Base-by-base conservation (phyloP, 1,284 basidiomycete genomes). In the Blastosporella zonata region DNA sequence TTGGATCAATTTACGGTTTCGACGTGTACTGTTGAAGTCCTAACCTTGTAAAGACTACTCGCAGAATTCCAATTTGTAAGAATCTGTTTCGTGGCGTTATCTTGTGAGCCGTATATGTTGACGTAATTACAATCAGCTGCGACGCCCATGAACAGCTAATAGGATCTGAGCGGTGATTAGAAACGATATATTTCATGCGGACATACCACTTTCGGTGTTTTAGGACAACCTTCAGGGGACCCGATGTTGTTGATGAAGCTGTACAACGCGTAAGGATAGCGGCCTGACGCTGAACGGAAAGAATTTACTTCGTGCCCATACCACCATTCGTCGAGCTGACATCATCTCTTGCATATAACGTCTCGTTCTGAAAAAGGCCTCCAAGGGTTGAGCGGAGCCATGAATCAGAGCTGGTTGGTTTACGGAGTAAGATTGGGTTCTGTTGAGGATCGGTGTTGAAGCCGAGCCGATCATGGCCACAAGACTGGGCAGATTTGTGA, bases 41-140 rank as follows among this genome's bases (percentile, higher is more conserved):
- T 18, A 10, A 79, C 79, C 70, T 86, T 87, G 71, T 93, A 96
- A 27, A 94, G 67, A 1, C 81, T 77, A 47, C 84, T 89, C 40
- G 89, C 88, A 20, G 79, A 79, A 65, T 90, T 90, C 81, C 82
- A 90, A 60, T 86, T 79, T 52, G 73, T 89, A 49, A 95, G 67
- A 46, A 94, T 90, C 59, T 87, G 83, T 27, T 69, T 74, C 10
- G 87, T 83, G 1, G 91, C 90, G 51, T 81, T 82, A 28, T 78
- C 71, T 54, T 74, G 66, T 1, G 77, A 77, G 23, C 79, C 81
- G 58, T 90, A 87, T 38, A 74, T 71, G 15, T 68, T 59, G 2
- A 83, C 78, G 59, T 94, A 95, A 55, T 78, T 82, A 67, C 92
- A 96, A 65, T 97, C 93, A 2, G 92, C 84, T 0, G 93, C 93